Evolutionary conservation across 257 asterid species (phyloP).

Genomic region (Capsicum rhomboideum): DNA sequence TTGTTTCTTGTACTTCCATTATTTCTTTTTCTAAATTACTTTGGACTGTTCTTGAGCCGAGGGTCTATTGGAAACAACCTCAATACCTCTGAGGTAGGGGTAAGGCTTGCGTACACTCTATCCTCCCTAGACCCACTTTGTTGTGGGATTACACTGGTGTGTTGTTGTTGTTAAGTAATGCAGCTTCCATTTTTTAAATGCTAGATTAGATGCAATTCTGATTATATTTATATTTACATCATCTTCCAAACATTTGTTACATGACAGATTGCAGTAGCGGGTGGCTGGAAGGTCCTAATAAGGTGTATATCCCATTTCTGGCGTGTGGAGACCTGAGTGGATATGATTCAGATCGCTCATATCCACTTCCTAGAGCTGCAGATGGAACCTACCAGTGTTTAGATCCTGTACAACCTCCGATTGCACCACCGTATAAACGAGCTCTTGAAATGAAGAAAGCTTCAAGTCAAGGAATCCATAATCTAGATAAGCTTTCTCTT

Average conservation of each 20-base stretch:
- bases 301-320: constrained; percentile 85
- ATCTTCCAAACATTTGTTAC: not conserved
- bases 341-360: constrained; percentile 77
- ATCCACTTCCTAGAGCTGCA: constrained; percentile 68
- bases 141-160: too few relatives aligned
- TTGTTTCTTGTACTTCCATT: too few relatives aligned
- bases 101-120: too few relatives aligned
- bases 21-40: too few relatives aligned
- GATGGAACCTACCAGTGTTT: constrained; percentile 73
- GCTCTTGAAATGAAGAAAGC: constrained; percentile 96
- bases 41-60: too few relatives aligned
- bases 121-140: too few relatives aligned
- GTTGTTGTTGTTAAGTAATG: not conserved
- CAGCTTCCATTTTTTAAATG: not conserved
- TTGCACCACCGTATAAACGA: constrained; percentile 96
- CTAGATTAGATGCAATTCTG: not conserved
- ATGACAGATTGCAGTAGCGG: constrained; percentile 92
- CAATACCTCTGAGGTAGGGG: too few relatives aligned
- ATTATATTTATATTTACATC: not conserved
- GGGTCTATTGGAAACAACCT: too few relatives aligned
- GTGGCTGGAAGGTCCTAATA: constrained; percentile 94
- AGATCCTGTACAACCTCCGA: constrained; percentile 94
- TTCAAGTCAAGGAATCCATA: constrained; percentile 51
- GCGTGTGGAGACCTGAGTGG: constrained; percentile 97
- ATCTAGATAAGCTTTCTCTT: constrained; percentile 51